Base-by-base conservation (phyloP, 2,329 filamentous ascomycete species). In the Verticillium zaregamsianum region DNA sequence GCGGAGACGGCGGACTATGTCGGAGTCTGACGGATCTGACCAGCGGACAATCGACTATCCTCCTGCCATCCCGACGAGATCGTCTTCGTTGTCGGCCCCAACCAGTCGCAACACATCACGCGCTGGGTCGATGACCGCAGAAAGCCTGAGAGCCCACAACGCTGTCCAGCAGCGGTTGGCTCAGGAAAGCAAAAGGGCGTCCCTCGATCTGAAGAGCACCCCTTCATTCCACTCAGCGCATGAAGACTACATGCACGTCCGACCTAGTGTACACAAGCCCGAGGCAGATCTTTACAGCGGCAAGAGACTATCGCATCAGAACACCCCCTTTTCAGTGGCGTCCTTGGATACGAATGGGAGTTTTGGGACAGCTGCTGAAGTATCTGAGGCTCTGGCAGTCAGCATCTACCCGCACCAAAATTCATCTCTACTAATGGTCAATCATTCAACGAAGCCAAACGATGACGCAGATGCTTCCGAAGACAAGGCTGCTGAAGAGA, bases 331-430 rank as follows among this genome's bases (percentile, higher is more conserved):
- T 66, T 89, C 86, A 2, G 76, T 85, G 62, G 77, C 79, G 0
- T 89, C 86, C 0, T 79, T 88, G 57, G 86, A 88, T 60, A 86
- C 85, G n/a, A 83, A 77, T 25, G 45, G 45, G 25, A 52, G 45
- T 25, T 25, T 52, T 40, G 82, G 79, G 37, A 87, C 86, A n/a
- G 86, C 83, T 3, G 78, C 80, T 3, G 86, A 87, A 66, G 81
- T 89, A 49, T 86, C 86, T 1, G 86, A 89, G 73, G 86, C 86
- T 37, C 74, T 83, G 69, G 85, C 84, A 45, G 80, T 89, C 61
- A 86, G 80, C 63, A 85, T 89, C 67, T 87, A 83, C 66, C 80
- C 83, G 23, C 86, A 89, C 65, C 85, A 89, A 67, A 89, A 88
- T 66, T 86, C 82, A 57, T 89, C 86, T 5, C 74, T 89, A 12